phyloP scores from a whole-genome alignment of 2,329 filamentous ascomycete genomes.

The Zarea fungicola region DNA sequence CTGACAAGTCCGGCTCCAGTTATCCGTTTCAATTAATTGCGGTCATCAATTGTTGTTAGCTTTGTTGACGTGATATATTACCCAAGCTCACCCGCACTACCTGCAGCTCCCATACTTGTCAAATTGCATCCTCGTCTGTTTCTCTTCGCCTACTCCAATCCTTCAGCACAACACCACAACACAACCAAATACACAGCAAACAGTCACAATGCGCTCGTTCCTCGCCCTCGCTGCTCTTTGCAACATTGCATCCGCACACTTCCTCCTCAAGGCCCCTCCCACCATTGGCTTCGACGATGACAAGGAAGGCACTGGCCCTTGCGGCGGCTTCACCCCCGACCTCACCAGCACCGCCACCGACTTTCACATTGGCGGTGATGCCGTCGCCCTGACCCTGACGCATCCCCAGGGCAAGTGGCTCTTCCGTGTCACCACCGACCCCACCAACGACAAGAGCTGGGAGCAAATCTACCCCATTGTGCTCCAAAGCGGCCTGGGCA shows the following conservation, averaged over 20 bases:
- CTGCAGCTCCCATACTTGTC: too few relatives aligned
- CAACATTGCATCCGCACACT: conserved; percentile 45
- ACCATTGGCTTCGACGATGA: conserved; percentile 45
- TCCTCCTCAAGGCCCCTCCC: conserved; percentile 44
- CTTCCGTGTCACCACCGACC: conserved; percentile 51
- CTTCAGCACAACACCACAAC: conserved; percentile 9
- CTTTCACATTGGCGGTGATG: conserved; percentile 54
- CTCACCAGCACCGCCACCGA: too few relatives aligned
- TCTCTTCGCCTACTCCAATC: too few relatives aligned
- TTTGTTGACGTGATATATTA: too few relatives aligned
- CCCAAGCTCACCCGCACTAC: too few relatives aligned
- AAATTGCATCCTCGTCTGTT: too few relatives aligned
- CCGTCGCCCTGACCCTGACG: conserved; percentile 41
- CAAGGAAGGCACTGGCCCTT: conserved; percentile 41
- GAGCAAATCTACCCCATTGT: conserved; percentile 49
- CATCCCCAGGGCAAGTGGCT: conserved; percentile 53
- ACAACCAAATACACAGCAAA: not conserved
- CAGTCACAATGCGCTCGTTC: conserved; percentile 32
- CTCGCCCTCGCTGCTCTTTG: conserved; percentile 34
- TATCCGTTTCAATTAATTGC: too few relatives aligned
- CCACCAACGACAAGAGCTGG: conserved; percentile 39
- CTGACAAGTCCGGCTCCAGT: too few relatives aligned
- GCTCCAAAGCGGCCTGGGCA: conserved; percentile 48
- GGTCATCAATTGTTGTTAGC: too few relatives aligned
- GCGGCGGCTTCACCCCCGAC: conserved; percentile 48